Evolutionary conservation across 257 asterid genomes (phyloP).

Genomic region (Prunella vulgaris): DNA sequence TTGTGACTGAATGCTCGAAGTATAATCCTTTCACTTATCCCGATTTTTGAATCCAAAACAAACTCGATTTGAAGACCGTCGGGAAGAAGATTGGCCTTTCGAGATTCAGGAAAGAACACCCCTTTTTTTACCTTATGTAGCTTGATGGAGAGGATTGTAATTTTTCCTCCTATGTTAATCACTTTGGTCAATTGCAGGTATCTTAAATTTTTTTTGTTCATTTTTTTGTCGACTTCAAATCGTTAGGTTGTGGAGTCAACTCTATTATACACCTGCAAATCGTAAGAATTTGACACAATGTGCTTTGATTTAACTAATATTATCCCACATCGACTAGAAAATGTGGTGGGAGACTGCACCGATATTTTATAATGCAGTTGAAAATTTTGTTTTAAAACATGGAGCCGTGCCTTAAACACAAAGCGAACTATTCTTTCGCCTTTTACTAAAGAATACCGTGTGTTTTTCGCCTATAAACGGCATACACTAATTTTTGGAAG

Average conservation of each 20-base stretch:
- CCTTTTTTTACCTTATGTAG: neutral
- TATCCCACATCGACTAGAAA: neutral
- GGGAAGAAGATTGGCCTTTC: conserved; percentile 74
- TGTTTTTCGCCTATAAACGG: neutral
- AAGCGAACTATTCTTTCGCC: too few species aligned
- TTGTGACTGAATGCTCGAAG: conserved; percentile 59
- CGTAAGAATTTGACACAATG: too few species aligned
- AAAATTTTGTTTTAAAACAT: too few species aligned
- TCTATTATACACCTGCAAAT: neutral
- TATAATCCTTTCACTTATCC: conserved; percentile 69
- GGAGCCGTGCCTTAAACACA: neutral
- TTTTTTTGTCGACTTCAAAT: too few species aligned
- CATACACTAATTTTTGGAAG: neutral
- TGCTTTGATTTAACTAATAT: neutral
- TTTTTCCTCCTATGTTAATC: neutral
- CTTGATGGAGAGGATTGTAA: neutral
- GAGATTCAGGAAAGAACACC: conserved; percentile 31
- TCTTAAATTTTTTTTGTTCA: too few species aligned
- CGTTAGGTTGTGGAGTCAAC: neutral
- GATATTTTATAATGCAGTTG: neutral
- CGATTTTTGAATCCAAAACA: conserved; percentile 62
- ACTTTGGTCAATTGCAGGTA: neutral
- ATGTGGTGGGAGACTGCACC: neutral
- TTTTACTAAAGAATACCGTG: neutral
- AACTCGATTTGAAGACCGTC: conserved; percentile 51